Evolutionary conservation across 495 filamentous ascomycete genomes (phyloP).

Genomic region (Lasiosphaeria ovina): DNA sequence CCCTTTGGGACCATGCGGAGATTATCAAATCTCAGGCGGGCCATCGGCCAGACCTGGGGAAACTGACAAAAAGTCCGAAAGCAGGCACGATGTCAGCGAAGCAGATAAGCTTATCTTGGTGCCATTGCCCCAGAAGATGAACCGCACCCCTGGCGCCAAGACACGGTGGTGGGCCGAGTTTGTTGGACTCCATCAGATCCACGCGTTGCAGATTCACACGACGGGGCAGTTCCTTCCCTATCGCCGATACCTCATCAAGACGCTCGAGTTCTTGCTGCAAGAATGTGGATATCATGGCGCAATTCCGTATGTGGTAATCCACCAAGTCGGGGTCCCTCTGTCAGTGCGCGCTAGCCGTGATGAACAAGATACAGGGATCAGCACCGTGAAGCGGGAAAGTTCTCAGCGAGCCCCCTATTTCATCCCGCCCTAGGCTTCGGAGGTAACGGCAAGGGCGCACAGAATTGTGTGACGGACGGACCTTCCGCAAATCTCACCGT

Average conservation of each 20-base stretch:
- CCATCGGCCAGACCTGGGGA: no score
- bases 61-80: not conserved
- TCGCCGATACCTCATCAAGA: constrained; percentile 47
- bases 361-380: constrained; percentile 46
- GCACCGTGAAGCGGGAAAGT: constrained; percentile 39
- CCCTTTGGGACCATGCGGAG: not conserved
- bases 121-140: constrained; percentile 19
- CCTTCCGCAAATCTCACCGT: constrained; percentile 40
- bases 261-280: constrained; percentile 43
- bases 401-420: constrained; percentile 35
- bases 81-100: constrained; percentile 4
- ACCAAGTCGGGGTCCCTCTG: no score
- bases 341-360: no score
- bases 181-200: constrained; percentile 20
- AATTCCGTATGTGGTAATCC: constrained; percentile 27
- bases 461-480: constrained; percentile 40
- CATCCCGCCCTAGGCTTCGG: constrained; percentile 41
- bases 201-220: constrained; percentile 19
- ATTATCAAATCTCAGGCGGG: no score
- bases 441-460: constrained; percentile 35
- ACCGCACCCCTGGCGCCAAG: constrained; percentile 25
- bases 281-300: constrained; percentile 46
- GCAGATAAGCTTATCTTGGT: constrained; percentile 11
- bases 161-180: constrained; percentile 47
- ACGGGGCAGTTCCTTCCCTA: constrained; percentile 45